These are phyloP conservation scores for Trichomonas gallinae DNA, from an alignment of 208 protist genomes.

Conservation along the genomic window DNA sequence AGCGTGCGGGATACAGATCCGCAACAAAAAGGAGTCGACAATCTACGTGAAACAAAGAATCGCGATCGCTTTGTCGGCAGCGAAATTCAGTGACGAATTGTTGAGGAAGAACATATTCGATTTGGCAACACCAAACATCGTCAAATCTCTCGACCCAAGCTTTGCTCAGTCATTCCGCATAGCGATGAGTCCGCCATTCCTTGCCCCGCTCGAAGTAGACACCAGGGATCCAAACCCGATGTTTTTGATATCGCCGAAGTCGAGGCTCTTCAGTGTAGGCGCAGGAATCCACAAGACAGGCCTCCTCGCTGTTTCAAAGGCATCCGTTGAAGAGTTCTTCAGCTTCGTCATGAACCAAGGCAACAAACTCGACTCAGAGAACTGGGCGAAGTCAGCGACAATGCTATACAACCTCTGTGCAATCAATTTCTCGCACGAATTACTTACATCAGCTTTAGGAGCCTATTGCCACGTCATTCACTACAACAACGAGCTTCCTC, in stretches of 20 bases:
- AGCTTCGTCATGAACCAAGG: background rate
- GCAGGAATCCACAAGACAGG: background rate
- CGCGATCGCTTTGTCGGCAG: background rate
- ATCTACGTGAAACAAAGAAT: background rate
- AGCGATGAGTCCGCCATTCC: background rate
- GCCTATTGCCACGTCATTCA: background rate
- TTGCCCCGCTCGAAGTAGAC: background rate
- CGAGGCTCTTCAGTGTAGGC: background rate
- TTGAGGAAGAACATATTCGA: background rate
- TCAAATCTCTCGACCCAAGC: background rate
- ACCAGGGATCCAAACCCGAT: background rate
- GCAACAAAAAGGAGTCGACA: background rate
- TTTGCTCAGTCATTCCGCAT: background rate
- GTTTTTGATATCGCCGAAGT: background rate
- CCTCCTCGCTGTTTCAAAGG: background rate
- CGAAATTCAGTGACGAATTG: background rate
- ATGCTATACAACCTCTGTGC: background rate
- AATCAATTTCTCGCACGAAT: background rate
- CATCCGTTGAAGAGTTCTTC: background rate
- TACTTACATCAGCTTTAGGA: background rate
- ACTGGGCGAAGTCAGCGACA: background rate
- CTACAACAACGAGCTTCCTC: background rate
- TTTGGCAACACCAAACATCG: background rate
- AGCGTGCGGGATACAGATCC: background rate
- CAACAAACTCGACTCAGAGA: background rate